Conservation (phyloP, 495 filamentous ascomycete genomes). For the Lasiosphaeris hirsuta region DNA sequence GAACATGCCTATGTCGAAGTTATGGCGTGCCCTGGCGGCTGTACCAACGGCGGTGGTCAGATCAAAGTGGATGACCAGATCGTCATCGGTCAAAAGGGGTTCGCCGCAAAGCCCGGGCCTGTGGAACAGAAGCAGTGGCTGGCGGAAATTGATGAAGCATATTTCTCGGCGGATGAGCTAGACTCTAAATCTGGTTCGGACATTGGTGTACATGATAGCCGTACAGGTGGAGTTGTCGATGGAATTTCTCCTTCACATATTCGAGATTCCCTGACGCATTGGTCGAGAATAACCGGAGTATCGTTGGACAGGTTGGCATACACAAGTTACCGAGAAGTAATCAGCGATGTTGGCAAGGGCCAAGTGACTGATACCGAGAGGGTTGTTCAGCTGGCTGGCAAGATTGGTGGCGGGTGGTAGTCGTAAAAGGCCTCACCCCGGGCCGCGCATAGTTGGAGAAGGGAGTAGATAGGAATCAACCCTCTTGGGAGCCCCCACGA, state of each 20-base stretch:
- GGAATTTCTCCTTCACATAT: constrained; percentile 55
- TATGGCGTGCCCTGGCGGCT: constrained; percentile 97
- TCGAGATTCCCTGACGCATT: constrained; percentile 62
- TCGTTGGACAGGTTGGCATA: constrained; percentile 68
- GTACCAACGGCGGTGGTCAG: constrained; percentile 95
- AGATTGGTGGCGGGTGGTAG: constrained; percentile 93
- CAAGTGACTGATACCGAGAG: constrained; percentile 67
- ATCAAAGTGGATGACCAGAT: constrained; percentile 79
- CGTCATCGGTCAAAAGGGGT: constrained; percentile 41
- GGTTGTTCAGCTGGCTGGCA: constrained; percentile 84
- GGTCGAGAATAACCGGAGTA: constrained; percentile 68
- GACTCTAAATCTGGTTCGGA: constrained; percentile 33
- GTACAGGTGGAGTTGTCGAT: constrained; percentile 43
- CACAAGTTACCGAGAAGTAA: constrained; percentile 85
- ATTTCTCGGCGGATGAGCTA: constrained; percentile 75
- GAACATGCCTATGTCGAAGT: constrained; percentile 93
- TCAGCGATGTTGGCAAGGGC: constrained; percentile 89
- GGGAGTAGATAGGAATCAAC: constrained; percentile 28
- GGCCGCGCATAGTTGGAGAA: constrained; percentile 14
- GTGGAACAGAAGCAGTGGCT: constrained; percentile 85
- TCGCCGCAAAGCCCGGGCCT: constrained; percentile 54
- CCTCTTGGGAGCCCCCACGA: constrained; percentile 33
- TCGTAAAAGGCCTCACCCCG: background rate
- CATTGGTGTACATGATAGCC: constrained; percentile 19
- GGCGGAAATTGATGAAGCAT: constrained; percentile 83